Evolutionary conservation across 306 rosid genomes (phyloP), one percentile per base, ranked within the genome.

Genomic region (Mucuna pruriens): DNA sequence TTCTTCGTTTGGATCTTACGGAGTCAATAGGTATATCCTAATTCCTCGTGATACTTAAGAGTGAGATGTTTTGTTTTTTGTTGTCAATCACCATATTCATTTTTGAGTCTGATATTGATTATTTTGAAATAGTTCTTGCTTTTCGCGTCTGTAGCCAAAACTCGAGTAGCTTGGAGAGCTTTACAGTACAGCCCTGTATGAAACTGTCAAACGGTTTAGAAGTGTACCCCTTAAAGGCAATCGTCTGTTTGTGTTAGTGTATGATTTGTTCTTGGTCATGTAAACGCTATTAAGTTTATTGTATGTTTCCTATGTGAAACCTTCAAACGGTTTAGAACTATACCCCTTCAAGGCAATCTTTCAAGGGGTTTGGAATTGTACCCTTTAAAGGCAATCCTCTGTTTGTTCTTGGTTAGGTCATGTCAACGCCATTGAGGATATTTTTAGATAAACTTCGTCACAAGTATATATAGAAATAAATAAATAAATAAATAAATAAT

Each of bases 201-300:
- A 64, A 73, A 52, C 62, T 67, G 39, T 73, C 73, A 71, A 62
- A 64, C 23, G 57, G 52, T 49, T 64, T 38, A 75, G 70, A 26
- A 65, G 52, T 81, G 13, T 39, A 39, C 29, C 75, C 75, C 17
- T 10, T 16, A 22, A 55, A 66, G 25, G 36, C 42, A 54, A 44
- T 76, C 9, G 23, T 82, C 58, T 81, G 20, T 31, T 20, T 55
- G 4, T 62, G 7, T 67, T 38, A 6, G 66, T 48, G 61, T 45
- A 17, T 57, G 17, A 0, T 26, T 57, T 58, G 44, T n/a, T 68
- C 8, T 38, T 15, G 17, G 20, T 62, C 80, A 36, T 34, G 52
- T 23, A 5, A 67, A 60, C 16, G 39, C 19, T 70, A 44, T 71
- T 17, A 36, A 16, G 25, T 26, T 19, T 58, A 58, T 58, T 29